These are phyloP conservation scores for Hanseniaspora clermontiae DNA, from an alignment of 805 yeast species.

Conservation along the genomic window DNA sequence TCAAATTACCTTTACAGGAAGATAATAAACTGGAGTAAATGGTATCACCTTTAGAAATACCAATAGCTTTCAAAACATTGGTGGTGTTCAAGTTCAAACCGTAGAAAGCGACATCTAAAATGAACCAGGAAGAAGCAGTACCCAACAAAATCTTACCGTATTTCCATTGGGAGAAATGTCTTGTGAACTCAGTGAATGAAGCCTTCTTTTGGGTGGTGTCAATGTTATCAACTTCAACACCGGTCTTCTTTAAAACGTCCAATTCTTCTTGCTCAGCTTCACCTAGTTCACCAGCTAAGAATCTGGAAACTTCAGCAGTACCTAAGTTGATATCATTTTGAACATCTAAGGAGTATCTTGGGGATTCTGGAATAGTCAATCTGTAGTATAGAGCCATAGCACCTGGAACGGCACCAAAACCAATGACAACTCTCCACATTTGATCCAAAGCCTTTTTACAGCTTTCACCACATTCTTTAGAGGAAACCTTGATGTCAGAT, in stretches of 20 bases:
- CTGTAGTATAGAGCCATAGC: conserved; percentile 73
- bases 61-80: conserved; percentile 66
- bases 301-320: conserved; percentile 44
- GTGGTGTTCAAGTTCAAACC: conserved; percentile 81
- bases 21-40: conserved; percentile 61
- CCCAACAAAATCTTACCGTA: conserved; percentile 73
- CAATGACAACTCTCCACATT: conserved; percentile 87
- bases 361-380: conserved; percentile 89
- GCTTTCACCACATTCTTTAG: conserved; percentile 46
- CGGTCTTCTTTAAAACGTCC: conserved; percentile 35
- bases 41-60: conserved; percentile 61
- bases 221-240: conserved; percentile 36
- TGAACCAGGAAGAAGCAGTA: conserved; percentile 86
- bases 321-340: conserved; percentile 44
- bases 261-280: conserved; percentile 38
- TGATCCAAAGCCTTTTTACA: conserved; percentile 76
- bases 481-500: conserved; percentile 41
- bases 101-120: conserved; percentile 79
- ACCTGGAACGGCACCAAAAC: conserved; percentile 88
- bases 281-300: conserved; percentile 39
- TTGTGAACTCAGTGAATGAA: conserved; percentile 55
- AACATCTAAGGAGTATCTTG: conserved; percentile 78
- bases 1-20: conserved; percentile 82
- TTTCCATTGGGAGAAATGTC: conserved; percentile 76
- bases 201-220: conserved; percentile 58